Evolutionary conservation across 306 rosid genomes (phyloP).

Genomic region (peach (Prunus persica)): Prunus_persica_NCBIv2 NC_034013.1:5331001-5331500

Average conservation of each 20-base stretch:
- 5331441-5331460: slow-evolving; percentile 40
- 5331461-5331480: neutral
- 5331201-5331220: neutral
- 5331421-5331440: slow-evolving; percentile 23
- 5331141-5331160: slow-evolving; percentile 13
- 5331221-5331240: neutral
- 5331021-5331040: slow-evolving; percentile 30
- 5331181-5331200: slow-evolving; percentile 10
- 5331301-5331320: slow-evolving; percentile 16
- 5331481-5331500: neutral
- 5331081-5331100: slow-evolving; percentile 7
- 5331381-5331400: slow-evolving; percentile 18
- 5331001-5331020: slow-evolving; percentile 41
- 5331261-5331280: slow-evolving; percentile 9
- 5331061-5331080: neutral
- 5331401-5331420: slow-evolving; percentile 21
- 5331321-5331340: slow-evolving; percentile 1
- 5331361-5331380: slow-evolving; percentile 30
- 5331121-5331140: slow-evolving; percentile 18
- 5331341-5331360: slow-evolving; percentile 14
- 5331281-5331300: neutral
- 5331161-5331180: slow-evolving; percentile 28
- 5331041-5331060: neutral
- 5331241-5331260: slow-evolving; percentile 3
- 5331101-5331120: slow-evolving; percentile 16